phyloP scores from a whole-genome alignment of 2,329 filamentous ascomycete genomes.

The Monilinia aucupariae region DNA sequence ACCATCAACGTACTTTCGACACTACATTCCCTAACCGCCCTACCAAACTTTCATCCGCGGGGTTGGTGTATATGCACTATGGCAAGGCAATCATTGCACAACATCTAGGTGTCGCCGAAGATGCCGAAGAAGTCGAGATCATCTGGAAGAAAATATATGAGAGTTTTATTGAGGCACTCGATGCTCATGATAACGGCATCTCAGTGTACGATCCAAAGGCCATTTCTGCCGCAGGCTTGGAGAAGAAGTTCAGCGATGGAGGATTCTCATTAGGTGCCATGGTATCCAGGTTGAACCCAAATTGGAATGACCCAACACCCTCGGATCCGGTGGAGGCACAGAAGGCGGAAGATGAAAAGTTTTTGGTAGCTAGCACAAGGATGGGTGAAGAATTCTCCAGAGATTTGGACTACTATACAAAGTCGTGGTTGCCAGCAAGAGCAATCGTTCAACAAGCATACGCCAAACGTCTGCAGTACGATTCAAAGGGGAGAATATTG shows the following conservation, averaged over 20 bases:
- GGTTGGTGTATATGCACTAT: constrained; percentile 93
- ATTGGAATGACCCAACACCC: constrained; percentile 64
- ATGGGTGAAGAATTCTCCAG: constrained; percentile 86
- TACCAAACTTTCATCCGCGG: constrained; percentile 91
- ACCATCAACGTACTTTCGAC: constrained; percentile 89
- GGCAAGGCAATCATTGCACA: constrained; percentile 75
- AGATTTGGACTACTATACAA: constrained; percentile 69
- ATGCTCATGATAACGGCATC: constrained; percentile 97
- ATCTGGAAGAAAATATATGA: constrained; percentile 88
- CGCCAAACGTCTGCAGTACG: constrained; percentile 58
- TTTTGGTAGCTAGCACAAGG: constrained; percentile 68
- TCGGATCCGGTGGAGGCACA: constrained; percentile 55
- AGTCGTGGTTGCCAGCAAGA: constrained; percentile 82
- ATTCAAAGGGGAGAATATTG: constrained; percentile 71
- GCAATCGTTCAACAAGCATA: constrained; percentile 74
- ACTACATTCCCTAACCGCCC: constrained; percentile 75
- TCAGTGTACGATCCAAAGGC: constrained; percentile 69
- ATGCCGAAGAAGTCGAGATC: constrained; percentile 62
- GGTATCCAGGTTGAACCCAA: constrained; percentile 73
- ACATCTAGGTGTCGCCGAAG: constrained; percentile 54
- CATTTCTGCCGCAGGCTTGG: constrained; percentile 63
- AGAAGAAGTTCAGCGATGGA: constrained; percentile 78
- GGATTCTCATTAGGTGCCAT: constrained; percentile 81
- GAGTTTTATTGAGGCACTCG: constrained; percentile 90
- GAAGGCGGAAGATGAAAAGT: constrained; percentile 72